These are phyloP conservation scores for Acacia concinna DNA, from an alignment of 331 rosid genomes.

Conservation along the genomic window DNA sequence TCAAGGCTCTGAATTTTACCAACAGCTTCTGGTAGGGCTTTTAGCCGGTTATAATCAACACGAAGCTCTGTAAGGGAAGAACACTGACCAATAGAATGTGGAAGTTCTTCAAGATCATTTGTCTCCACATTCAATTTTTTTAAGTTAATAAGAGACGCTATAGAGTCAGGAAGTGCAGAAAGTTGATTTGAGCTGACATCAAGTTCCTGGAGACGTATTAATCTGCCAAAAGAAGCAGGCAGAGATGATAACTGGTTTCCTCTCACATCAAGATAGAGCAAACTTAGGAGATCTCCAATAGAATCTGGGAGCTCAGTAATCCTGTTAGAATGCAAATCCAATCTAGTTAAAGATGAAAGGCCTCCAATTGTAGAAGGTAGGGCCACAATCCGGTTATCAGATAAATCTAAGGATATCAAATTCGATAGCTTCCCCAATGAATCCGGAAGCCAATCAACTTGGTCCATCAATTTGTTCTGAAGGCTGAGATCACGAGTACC, in stretches of 20 bases:
- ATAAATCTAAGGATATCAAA: constrained; percentile 74
- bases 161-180: constrained; percentile 61
- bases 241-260: constrained; percentile 59
- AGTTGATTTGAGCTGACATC: constrained; percentile 78
- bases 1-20: constrained; percentile 81
- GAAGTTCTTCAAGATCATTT: constrained; percentile 82
- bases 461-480: constrained; percentile 64
- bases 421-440: constrained; percentile 76
- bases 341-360: constrained; percentile 64
- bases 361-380: constrained; percentile 77
- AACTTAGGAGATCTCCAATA: constrained; percentile 65
- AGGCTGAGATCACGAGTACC: constrained; percentile 67
- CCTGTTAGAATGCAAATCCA: constrained; percentile 78
- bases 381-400: constrained; percentile 69
- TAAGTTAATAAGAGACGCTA: constrained; percentile 69
- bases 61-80: constrained; percentile 68
- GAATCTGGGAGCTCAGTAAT: constrained; percentile 63
- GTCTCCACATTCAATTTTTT: constrained; percentile 70
- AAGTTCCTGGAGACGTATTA: constrained; percentile 70
- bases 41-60: constrained; percentile 74
- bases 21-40: constrained; percentile 87
- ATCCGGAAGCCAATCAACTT: constrained; percentile 85
- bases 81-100: constrained; percentile 75
- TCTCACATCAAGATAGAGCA: constrained; percentile 60
- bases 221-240: constrained; percentile 71